Evolutionary conservation across 2,329 filamentous ascomycete genomes (phyloP).

Genomic region (Epichloe sp.): DNA sequence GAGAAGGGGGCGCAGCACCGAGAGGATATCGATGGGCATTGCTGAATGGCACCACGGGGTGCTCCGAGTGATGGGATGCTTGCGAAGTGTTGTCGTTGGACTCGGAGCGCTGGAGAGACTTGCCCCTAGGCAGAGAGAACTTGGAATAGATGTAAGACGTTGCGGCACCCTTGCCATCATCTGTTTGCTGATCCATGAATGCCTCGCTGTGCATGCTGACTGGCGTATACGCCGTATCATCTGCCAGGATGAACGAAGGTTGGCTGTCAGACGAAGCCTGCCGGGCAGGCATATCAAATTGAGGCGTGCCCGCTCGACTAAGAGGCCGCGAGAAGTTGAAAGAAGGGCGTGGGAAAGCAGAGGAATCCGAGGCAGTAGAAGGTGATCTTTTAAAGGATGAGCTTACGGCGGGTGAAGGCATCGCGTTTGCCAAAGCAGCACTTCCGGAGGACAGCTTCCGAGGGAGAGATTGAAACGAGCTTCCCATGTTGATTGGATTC

Average conservation of each 20-base stretch:
- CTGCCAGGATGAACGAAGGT: slow-evolving; percentile 46
- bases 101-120: slow-evolving; percentile 58
- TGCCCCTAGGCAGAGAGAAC: slow-evolving; percentile 71
- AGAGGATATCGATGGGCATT: slow-evolving; percentile 29
- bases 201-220: slow-evolving; percentile 60
- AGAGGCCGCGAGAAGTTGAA: slow-evolving; percentile 93
- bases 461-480: slow-evolving; percentile 48
- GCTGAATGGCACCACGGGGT: slow-evolving; percentile 28
- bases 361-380: slow-evolving; percentile 73
- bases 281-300: slow-evolving; percentile 42
- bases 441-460: slow-evolving; percentile 68
- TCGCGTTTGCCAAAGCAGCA: slow-evolving; percentile 29
- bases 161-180: slow-evolving; percentile 35
- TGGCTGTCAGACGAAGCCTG: slow-evolving; percentile 57
- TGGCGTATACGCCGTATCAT: slow-evolving; percentile 55
- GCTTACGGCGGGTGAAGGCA: slow-evolving; percentile 44
- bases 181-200: slow-evolving; percentile 40
- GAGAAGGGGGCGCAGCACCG: slow-evolving; percentile 47
- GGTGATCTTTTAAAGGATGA: slow-evolving; percentile 60
- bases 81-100: slow-evolving; percentile 38
- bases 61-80: slow-evolving; percentile 51
- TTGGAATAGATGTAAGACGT: slow-evolving; percentile 80
- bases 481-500: slow-evolving; percentile 36
- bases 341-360: slow-evolving; percentile 56
- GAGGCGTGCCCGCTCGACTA: slow-evolving; percentile 55